phyloP scores from a whole-genome alignment of 2,329 filamentous ascomycete species.

The Colletotrichum sp. region DNA sequence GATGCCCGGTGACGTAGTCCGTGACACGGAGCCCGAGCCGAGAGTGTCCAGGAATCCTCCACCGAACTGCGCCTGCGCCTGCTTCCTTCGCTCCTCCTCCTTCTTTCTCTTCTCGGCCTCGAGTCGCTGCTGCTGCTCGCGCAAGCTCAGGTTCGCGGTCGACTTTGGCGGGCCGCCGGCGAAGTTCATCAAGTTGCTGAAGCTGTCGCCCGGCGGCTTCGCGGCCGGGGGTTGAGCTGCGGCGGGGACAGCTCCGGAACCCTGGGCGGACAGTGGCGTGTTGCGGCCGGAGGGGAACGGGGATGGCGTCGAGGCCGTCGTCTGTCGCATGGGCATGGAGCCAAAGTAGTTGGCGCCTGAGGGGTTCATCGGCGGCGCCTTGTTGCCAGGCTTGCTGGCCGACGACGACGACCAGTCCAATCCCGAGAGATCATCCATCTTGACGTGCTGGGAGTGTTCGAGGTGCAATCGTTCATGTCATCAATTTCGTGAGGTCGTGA shows the following conservation, averaged over 20 bases:
- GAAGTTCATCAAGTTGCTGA: conserved; percentile 76
- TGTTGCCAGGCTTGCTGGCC: conserved; percentile 38
- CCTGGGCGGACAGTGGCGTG: conserved; percentile 60
- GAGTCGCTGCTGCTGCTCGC: conserved; percentile 76
- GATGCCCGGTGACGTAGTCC: conserved; percentile 49
- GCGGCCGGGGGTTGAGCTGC: conserved; percentile 43
- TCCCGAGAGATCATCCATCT: conserved; percentile 68
- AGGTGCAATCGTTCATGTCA: conserved; percentile 14
- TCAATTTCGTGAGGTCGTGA: conserved; percentile 21
- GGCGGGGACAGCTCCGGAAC: conserved; percentile 45
- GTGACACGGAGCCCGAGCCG: conserved; percentile 58
- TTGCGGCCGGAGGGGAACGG: conserved; percentile 60
- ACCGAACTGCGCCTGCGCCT: conserved; percentile 80
- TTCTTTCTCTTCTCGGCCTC: conserved; percentile 72
- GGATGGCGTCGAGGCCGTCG: conserved; percentile 58
- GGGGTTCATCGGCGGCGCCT: conserved; percentile 49
- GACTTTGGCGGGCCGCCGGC: conserved; percentile 57
- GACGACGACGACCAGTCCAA: conserved; percentile 61
- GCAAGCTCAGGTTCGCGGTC: conserved; percentile 75
- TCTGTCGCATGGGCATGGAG: conserved; percentile 60
- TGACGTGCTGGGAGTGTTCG: conserved; percentile 18
- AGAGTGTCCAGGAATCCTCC: conserved; percentile 78
- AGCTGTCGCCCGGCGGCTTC: conserved; percentile 72
- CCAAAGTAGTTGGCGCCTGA: conserved; percentile 48
- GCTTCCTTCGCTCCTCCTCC: conserved; percentile 74